Percentiles rank a stretch among this genome's conserved stretches.
Evolutionary conservation across 1,284 basidiomycete species (phyloP).

Genomic region (Ceratobasidium sp.): DNA sequence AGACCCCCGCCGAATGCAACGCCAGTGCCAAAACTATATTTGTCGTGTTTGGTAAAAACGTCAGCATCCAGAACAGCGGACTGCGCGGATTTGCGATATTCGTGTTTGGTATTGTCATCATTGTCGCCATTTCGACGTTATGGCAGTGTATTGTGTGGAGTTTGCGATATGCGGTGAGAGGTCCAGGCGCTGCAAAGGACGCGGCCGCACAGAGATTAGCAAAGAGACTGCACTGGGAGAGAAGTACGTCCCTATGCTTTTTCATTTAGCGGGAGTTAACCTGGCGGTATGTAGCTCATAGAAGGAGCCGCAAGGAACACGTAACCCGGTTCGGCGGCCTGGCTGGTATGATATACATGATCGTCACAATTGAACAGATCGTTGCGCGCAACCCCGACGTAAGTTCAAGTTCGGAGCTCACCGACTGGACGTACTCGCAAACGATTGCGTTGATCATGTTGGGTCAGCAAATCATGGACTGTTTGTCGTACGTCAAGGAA

Average conservation of each 20-base stretch:
- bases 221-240: neutral
- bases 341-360: slow-evolving; percentile 34
- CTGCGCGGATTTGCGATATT: slow-evolving; percentile 32
- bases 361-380: slow-evolving; percentile 33
- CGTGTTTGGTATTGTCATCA: slow-evolving; percentile 14
- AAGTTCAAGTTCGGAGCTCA: neutral
- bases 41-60: slow-evolving; percentile 25
- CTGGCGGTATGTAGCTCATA: neutral
- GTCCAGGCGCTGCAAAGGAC: neutral
- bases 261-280: neutral
- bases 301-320: neutral
- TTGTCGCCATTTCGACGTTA: slow-evolving; percentile 1
- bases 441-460: slow-evolving; percentile 32
- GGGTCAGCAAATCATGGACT: slow-evolving; percentile 33
- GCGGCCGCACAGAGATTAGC: slow-evolving; percentile 14
- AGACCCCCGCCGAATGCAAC: neutral
- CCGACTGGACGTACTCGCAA: slow-evolving; percentile 18
- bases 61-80: slow-evolving; percentile 5
- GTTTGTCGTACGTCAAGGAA: slow-evolving; percentile 18
- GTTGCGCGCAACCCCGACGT: slow-evolving; percentile 3
- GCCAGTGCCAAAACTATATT: neutral
- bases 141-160: slow-evolving; percentile 4
- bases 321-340: slow-evolving; percentile 22
- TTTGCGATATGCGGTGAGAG: neutral
- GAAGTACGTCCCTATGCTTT: neutral